Evolutionary conservation across 768 basidiomycete genomes (phyloP).

Genomic region (Podaxis mareebaensis): DNA sequence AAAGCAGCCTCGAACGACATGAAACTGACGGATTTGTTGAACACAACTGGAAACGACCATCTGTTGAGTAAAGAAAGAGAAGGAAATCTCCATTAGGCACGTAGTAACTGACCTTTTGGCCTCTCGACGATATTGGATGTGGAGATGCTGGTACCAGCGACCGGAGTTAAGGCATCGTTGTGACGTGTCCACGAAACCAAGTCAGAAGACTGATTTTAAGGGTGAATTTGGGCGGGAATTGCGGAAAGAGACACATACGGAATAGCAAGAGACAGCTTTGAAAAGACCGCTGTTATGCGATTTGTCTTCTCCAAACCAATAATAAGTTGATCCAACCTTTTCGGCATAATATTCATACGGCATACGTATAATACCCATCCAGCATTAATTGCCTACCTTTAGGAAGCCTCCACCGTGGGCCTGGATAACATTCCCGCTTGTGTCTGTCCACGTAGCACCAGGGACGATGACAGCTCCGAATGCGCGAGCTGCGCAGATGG

Average conservation of each 20-base stretch:
- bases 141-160: slow-evolving; percentile 56
- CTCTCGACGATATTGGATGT: slow-evolving; percentile 60
- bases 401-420: slow-evolving; percentile 63
- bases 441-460: slow-evolving; percentile 64
- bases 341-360: not conserved
- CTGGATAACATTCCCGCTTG: slow-evolving; percentile 60
- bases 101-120: slow-evolving; percentile 49
- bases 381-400: slow-evolving; percentile 35
- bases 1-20: not conserved
- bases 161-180: slow-evolving; percentile 56
- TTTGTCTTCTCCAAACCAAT: slow-evolving; percentile 70
- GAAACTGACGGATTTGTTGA: slow-evolving; percentile 45
- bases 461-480: slow-evolving; percentile 50
- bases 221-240: not conserved
- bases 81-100: not conserved
- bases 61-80: not conserved
- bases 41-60: slow-evolving; percentile 41
- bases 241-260: slow-evolving; percentile 29
- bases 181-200: slow-evolving; percentile 57
- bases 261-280: slow-evolving; percentile 59
- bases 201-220: slow-evolving; percentile 43
- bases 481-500: slow-evolving; percentile 20
- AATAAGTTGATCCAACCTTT: slow-evolving; percentile 54
- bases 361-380: not conserved
- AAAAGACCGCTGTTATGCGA: slow-evolving; percentile 54